Conservation (phyloP, 1,139 yeast species). For the Blastobotrys ciferrii region DNA sequence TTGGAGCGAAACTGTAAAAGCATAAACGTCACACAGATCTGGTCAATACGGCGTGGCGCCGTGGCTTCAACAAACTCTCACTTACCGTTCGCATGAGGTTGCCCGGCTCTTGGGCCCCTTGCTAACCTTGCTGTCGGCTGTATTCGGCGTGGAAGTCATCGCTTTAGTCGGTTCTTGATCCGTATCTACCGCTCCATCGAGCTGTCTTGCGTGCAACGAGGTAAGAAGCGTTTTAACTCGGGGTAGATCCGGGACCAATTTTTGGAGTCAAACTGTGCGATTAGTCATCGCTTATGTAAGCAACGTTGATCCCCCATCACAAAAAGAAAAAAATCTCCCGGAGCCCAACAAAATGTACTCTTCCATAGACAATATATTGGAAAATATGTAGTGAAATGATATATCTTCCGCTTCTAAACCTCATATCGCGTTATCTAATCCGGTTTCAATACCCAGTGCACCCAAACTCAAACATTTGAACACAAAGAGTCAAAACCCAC, state of each 20-base stretch:
- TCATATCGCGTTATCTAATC: too few relatives aligned
- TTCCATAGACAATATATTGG: too few relatives aligned
- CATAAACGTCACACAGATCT: too few relatives aligned
- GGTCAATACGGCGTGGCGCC: too few relatives aligned
- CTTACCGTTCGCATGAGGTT: constrained; percentile 32
- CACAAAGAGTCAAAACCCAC: background rate
- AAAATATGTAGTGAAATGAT: too few relatives aligned
- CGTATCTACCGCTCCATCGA: background rate
- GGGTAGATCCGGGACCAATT: too few relatives aligned
- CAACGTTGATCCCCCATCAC: background rate
- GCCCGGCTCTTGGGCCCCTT: constrained; percentile 25
- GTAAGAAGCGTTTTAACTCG: too few relatives aligned
- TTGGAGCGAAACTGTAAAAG: too few relatives aligned
- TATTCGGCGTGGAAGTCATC: constrained; percentile 3
- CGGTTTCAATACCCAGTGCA: too few relatives aligned
- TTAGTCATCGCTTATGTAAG: background rate
- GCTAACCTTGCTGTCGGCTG: constrained; percentile 6
- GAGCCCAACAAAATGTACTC: background rate
- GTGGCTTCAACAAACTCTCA: background rate
- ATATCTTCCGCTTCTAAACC: too few relatives aligned
- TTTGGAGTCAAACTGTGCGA: background rate
- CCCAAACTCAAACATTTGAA: too few relatives aligned
- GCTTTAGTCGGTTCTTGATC: background rate
- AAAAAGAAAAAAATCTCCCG: background rate
- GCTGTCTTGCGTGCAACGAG: too few relatives aligned